Evolutionary conservation across 2,329 filamentous ascomycete species (phyloP), one percentile per base, ranked within the genome.

Genomic region (Neofusicoccum cordaticola): DNA sequence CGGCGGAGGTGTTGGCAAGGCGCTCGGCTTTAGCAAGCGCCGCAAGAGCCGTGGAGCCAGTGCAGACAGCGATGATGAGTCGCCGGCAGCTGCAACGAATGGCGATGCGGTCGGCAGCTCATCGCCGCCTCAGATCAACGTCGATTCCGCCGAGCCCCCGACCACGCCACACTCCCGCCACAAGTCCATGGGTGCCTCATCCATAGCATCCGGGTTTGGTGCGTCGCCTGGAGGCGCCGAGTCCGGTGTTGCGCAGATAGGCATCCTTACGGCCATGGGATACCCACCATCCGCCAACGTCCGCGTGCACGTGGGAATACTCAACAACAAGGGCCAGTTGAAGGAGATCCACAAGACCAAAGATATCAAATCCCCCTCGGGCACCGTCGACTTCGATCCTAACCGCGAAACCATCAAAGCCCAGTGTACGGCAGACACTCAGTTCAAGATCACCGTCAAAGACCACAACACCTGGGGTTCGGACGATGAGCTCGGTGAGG

Each of bases 331-430:
- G 78, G 85, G 84, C 56, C 82, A 78, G 57, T 67, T 67, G 45
- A 97, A 95, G 80, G 86, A 90, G 51, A 82, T 99, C 51, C 88
- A 93, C 80, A 97, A 98, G 82, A 97, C 93, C 22, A 96, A 97
- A 76, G 90, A 95, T 68, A 86, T 91, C 80, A 97, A 97, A 77
- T 85, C 89, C 0, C 80, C 85, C 2, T 81, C 81, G 1, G 91
- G 90, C 1, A 79, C 83, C 3, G 72, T 74, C n/a, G 85, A 91
- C 67, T 83, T 81, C 17, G 88, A 92, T 68, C 75, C 80, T 8
- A 80, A 84, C 57, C 77, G 80, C 67, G 92, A 96, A 75, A 88
- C 86, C 0, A 94, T 95, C 82, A 93, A 88, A 72, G 84, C 90
- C 22, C 82, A 84, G 11, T 96, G 93, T 78, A 85, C 89, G 0